These are phyloP conservation scores for Udeniomyces megalosporus DNA, from an alignment of 768 basidiomycete species.

Conservation along the genomic window DNA sequence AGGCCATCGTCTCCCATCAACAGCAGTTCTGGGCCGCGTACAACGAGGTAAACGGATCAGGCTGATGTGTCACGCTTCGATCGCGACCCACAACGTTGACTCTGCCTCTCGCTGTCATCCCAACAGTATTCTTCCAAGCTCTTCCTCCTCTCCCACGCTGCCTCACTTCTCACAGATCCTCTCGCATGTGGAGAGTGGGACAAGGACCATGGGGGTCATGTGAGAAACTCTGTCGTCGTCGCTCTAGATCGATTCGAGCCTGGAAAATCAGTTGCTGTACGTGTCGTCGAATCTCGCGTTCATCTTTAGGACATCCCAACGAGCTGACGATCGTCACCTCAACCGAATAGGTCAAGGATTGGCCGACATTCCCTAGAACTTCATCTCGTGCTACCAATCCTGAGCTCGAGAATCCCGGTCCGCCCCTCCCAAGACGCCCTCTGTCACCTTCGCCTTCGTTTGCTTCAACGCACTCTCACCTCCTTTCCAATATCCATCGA, in stretches of 20 bases:
- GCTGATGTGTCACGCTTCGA: no score
- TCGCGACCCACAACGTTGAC: no score
- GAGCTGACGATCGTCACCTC: not conserved
- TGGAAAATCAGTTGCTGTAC: not conserved
- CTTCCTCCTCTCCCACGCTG: not conserved
- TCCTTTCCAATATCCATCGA: not conserved
- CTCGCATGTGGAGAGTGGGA: slow-evolving; percentile 6
- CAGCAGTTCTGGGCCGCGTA: not conserved
- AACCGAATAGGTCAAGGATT: not conserved
- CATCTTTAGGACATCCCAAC: not conserved
- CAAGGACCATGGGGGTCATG: slow-evolving; percentile 3
- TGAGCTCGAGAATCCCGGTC: no score
- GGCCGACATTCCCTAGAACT: not conserved
- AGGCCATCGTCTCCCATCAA: not conserved
- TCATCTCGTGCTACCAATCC: not conserved
- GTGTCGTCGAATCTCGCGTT: not conserved
- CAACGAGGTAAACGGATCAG: not conserved
- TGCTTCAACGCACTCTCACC: no score
- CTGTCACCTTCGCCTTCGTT: no score
- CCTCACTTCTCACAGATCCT: not conserved
- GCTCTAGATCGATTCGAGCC: slow-evolving; percentile 2
- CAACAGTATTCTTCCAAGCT: not conserved
- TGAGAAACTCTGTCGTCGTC: not conserved
- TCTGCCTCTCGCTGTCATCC: not conserved
- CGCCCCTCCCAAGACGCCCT: no score